Conservation (phyloP, 805 yeast species). For the Metschnikowia drakensbergensis region DNA sequence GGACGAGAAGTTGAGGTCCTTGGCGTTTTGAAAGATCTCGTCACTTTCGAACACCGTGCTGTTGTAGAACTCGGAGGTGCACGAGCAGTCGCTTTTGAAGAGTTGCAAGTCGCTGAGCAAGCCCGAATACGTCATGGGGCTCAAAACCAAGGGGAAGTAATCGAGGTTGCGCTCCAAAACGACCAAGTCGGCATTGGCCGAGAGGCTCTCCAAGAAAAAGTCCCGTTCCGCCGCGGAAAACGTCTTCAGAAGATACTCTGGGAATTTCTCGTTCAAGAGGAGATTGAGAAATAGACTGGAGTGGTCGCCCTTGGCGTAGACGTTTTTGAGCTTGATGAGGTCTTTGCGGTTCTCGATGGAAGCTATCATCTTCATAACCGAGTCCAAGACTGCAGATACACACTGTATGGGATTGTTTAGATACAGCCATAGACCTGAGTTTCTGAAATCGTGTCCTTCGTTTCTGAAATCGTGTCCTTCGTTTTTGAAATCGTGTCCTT, state of each 20-base stretch:
- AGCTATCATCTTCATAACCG: conserved; percentile 46
- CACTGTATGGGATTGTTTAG: conserved; percentile 43
- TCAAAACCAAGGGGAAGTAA: conserved; percentile 62
- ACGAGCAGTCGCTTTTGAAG: conserved; percentile 34
- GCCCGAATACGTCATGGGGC: conserved; percentile 81
- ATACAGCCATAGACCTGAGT: conserved; percentile 40
- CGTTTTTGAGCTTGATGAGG: conserved; percentile 47
- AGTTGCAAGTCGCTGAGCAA: conserved; percentile 69
- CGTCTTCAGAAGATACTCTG: conserved; percentile 34
- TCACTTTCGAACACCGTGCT: conserved; percentile 36
- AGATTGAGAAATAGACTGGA: conserved; percentile 46
- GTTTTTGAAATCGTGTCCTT: too few species aligned
- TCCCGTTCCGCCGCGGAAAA: conserved; percentile 36
- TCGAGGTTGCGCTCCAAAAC: conserved; percentile 80
- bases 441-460: too few species aligned
- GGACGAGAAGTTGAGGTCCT: conserved; percentile 69
- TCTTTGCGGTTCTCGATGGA: conserved; percentile 21
- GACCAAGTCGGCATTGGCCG: conserved; percentile 62
- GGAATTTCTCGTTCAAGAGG: conserved; percentile 32
- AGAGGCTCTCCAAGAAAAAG: conserved; percentile 32
- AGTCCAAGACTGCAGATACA: conserved; percentile 45
- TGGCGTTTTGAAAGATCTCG: conserved; percentile 47
- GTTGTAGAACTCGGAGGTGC: conserved; percentile 23
- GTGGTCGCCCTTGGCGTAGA: conserved; percentile 57
- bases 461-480: too few species aligned